Conservation (phyloP, 192 early-diverging fungal species). For the Oehlia diaphana region DNA sequence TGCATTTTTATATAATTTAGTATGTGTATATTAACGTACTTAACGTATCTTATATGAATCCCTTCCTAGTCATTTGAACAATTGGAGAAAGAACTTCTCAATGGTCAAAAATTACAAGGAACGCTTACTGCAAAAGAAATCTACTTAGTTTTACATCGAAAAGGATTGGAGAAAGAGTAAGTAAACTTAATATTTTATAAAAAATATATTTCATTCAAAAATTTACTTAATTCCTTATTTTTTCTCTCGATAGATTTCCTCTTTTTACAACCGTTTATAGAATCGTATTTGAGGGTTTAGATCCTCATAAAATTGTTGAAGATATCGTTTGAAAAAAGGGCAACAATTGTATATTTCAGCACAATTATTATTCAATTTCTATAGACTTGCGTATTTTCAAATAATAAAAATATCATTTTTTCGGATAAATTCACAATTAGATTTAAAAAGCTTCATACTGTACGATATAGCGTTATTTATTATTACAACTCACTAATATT, state of each 20-base stretch:
- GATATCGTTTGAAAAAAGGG: conserved; percentile 35
- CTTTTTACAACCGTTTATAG: conserved; percentile 92
- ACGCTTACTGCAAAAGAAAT: conserved; percentile 89
- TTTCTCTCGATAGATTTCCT: conserved; percentile 64
- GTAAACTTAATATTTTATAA: background rate
- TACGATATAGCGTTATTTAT: no score
- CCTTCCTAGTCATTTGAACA: conserved; percentile 68
- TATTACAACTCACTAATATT: no score
- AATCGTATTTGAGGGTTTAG: conserved; percentile 80
- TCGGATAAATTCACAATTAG: no score
- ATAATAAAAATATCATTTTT: no score
- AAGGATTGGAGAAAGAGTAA: conserved; percentile 41
- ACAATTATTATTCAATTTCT: background rate
- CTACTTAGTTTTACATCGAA: conserved; percentile 70
- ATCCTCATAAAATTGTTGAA: conserved; percentile 68
- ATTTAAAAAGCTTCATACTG: no score
- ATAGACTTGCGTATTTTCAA: no score
- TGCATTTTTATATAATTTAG: no score
- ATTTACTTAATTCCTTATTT: conserved; percentile 4
- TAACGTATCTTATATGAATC: background rate
- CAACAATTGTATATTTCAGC: background rate
- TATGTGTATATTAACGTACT: no score
- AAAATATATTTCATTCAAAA: background rate
- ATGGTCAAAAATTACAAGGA: conserved; percentile 98
- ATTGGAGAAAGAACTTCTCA: conserved; percentile 90